Percentiles rank a stretch among this genome's conserved stretches.
These are phyloP conservation scores for Pisolithus sp. DNA, from an alignment of 768 basidiomycete genomes.

Conservation along the genomic window DNA sequence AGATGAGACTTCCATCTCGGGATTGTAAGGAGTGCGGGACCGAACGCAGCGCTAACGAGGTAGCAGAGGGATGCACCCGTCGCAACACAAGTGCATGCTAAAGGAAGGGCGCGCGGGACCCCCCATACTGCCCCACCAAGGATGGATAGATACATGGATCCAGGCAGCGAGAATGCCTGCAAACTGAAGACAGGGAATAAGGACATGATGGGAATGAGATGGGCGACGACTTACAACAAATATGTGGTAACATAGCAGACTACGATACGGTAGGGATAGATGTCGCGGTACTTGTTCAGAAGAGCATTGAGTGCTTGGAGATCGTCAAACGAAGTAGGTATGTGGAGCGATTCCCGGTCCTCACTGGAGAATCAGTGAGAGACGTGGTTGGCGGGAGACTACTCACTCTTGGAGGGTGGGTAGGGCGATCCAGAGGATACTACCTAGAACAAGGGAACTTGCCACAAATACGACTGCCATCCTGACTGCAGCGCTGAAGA, in stretches of 20 bases:
- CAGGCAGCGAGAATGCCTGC: slow-evolving; percentile 94
- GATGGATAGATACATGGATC: slow-evolving; percentile 97
- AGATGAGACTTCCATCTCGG: slow-evolving; percentile 80
- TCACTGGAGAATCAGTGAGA: slow-evolving; percentile 39
- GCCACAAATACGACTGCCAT: slow-evolving; percentile 73
- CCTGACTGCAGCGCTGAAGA: slow-evolving; percentile 79
- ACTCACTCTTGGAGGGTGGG: slow-evolving; percentile 73
- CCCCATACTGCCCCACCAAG: slow-evolving; percentile 96
- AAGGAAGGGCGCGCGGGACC: slow-evolving; percentile 73
- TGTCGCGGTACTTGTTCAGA: slow-evolving; percentile 86
- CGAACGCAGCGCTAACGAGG: slow-evolving; percentile 84
- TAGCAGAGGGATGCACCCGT: slow-evolving; percentile 90
- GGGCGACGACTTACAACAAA: slow-evolving; percentile 66
- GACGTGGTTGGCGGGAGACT: neutral
- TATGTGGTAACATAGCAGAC: slow-evolving; percentile 86
- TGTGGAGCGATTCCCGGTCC: slow-evolving; percentile 68
- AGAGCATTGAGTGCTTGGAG: slow-evolving; percentile 80
- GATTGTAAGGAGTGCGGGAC: slow-evolving; percentile 83
- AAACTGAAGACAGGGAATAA: slow-evolving; percentile 44
- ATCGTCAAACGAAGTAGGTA: slow-evolving; percentile 86
- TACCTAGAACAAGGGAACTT: slow-evolving; percentile 64
- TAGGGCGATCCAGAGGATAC: slow-evolving; percentile 73
- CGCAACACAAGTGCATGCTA: slow-evolving; percentile 91
- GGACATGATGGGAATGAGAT: slow-evolving; percentile 3
- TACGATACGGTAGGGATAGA: slow-evolving; percentile 80